A percentile compares a stretch with the other conserved stretches of the same genome.
These are phyloP conservation scores for Bipolaris cookei DNA, from an alignment of 2,329 filamentous ascomycete species.

Conservation along the genomic window DNA sequence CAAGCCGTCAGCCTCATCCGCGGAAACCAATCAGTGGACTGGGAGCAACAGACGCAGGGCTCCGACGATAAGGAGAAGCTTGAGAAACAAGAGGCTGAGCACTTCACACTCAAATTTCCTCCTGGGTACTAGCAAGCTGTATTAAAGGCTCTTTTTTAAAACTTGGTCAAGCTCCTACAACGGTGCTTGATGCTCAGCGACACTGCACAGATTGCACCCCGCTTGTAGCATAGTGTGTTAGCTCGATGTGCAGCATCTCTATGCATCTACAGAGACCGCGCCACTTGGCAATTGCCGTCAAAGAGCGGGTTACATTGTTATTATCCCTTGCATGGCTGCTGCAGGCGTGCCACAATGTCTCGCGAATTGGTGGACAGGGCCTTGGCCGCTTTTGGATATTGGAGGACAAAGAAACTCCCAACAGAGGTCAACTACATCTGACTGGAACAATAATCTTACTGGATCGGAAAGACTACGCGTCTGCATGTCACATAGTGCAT, in stretches of 20 bases:
- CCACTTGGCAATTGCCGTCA: slow-evolving; percentile 26
- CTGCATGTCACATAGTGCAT: slow-evolving; percentile 36
- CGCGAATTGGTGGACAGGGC: slow-evolving; percentile 30
- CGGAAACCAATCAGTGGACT: slow-evolving; percentile 41
- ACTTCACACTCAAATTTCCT: slow-evolving; percentile 42
- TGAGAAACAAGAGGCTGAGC: slow-evolving; percentile 18
- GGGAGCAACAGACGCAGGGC: slow-evolving; percentile 23
- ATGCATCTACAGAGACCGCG: slow-evolving; percentile 25
- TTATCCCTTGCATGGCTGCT: slow-evolving; percentile 45
- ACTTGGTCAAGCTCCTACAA: slow-evolving; percentile 20
- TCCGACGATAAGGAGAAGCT: slow-evolving; percentile 23
- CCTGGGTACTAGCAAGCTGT: slow-evolving; percentile 38
- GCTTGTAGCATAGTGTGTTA: slow-evolving; percentile 3
- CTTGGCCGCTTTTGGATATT: slow-evolving; percentile 43
- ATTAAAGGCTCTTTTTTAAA: slow-evolving; percentile 25
- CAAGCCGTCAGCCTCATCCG: slow-evolving; percentile 44
- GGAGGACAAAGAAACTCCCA: slow-evolving; percentile 47
- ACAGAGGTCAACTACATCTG: slow-evolving; percentile 41
- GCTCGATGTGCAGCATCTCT: slow-evolving; percentile 14
- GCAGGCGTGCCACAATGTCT: slow-evolving; percentile 45
- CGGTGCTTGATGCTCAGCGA: not conserved
- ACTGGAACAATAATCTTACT: slow-evolving; percentile 47
- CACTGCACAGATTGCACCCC: slow-evolving; percentile 10
- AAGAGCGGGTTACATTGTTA: slow-evolving; percentile 32
- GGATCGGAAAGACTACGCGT: slow-evolving; percentile 28